Evolutionary conservation across 2,329 filamentous ascomycete genomes (phyloP).

Genomic region (Cordyceps sp.): DNA sequence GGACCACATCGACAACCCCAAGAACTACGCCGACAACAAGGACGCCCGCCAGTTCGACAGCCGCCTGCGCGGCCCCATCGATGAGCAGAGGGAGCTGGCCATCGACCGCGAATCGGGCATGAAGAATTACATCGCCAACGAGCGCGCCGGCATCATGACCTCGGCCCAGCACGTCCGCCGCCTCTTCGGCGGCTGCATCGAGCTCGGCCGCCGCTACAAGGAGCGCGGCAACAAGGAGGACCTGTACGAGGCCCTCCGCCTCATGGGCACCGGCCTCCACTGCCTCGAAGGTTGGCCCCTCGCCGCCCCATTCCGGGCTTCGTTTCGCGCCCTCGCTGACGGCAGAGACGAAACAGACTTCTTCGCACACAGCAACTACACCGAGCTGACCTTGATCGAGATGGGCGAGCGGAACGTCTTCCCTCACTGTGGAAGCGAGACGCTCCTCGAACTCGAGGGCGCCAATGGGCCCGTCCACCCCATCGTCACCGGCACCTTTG

Average conservation of each 20-base stretch:
- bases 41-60: constrained; percentile 72
- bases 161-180: constrained; percentile 62
- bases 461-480: constrained; percentile 56
- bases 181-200: constrained; percentile 57
- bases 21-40: constrained; percentile 76
- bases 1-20: constrained; percentile 60
- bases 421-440: constrained; percentile 67
- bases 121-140: constrained; percentile 93
- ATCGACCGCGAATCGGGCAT: constrained; percentile 62
- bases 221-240: constrained; percentile 45
- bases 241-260: constrained; percentile 69
- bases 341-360: constrained; percentile 39
- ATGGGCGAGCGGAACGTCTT: constrained; percentile 69
- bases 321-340: neutral
- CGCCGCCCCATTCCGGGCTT: no score
- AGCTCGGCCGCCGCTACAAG: constrained; percentile 61
- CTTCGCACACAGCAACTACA: constrained; percentile 87
- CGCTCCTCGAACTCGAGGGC: constrained; percentile 53
- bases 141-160: constrained; percentile 61
- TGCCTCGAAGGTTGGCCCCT: constrained; percentile 52
- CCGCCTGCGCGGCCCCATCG: constrained; percentile 65
- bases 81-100: constrained; percentile 61
- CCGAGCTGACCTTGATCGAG: constrained; percentile 74
- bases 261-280: constrained; percentile 77
- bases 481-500: constrained; percentile 80